Evolutionary conservation across 179 eudicot species (phyloP), one percentile per base, ranked within the genome.

Genomic region (Beta lomatogona): DNA sequence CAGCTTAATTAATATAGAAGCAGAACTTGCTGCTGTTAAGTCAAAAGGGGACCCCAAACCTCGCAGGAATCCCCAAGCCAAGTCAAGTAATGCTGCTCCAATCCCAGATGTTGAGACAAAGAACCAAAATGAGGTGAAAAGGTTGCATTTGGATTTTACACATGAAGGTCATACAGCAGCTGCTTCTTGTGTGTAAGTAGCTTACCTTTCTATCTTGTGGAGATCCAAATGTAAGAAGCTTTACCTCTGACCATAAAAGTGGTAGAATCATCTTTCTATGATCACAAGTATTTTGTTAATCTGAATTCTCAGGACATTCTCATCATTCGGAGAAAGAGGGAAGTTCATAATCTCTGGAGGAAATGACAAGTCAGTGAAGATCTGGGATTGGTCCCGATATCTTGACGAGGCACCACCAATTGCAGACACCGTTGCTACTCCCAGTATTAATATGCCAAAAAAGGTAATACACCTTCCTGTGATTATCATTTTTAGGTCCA

Each of bases 301-400:
- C 54, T 77, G 53, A 79, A 54, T 57, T 65, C 77, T 83, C 87
- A 95, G 99, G 92, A 82, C 95, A 61, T 94, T 95, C 84, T 93
- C 98, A 11, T 86, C 86, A 83, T 95, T 95, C 79, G 99, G 99
- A 67, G 99, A 95, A 87, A 91, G 85, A 83, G 98, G 99, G 59
- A 95, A 90, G 87, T 87, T 88, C 80, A 85, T 95, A 64, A 85
- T 95, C 58, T 94, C 99, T 16, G 98, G 99, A 63, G 98, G 96
- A 71, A 94, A 95, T 46, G 99, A 95, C 77, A 91, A 90, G 81
- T 81, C 87, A 3, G 98, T 95, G 79, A 95, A 95, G 92, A 87
- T 90, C 76, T 95, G 98, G 99, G 92, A 95, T 84, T 95, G 98
- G 98, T 87, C 86, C 4, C 77, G 59, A 67, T 83, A 76, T 80